These are phyloP conservation scores for Scheffersomyces coipomensis DNA, from an alignment of 805 yeast genomes.

Conservation along the genomic window DNA sequence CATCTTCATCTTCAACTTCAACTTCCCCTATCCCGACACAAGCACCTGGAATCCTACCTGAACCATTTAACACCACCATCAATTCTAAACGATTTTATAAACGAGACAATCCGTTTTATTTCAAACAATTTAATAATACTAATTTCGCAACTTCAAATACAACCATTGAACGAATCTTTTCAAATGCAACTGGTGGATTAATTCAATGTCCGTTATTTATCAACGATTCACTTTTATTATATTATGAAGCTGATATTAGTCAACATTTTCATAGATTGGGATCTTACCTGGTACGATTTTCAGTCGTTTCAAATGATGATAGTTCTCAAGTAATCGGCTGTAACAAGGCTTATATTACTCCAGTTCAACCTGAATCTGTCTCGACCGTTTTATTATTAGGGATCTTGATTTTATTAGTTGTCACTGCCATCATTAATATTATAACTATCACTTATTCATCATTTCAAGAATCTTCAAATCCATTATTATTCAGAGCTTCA, in stretches of 20 bases:
- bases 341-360: constrained; percentile 46
- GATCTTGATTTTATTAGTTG: constrained; percentile 36
- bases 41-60: not conserved
- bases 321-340: constrained; percentile 46
- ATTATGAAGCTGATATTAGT: constrained; percentile 38
- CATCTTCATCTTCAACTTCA: not conserved
- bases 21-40: too few relatives aligned
- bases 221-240: constrained; percentile 34
- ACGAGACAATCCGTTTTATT: not conserved
- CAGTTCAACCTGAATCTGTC: constrained; percentile 32
- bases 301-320: constrained; percentile 39
- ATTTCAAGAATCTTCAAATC: constrained; percentile 55
- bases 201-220: constrained; percentile 35
- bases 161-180: constrained; percentile 17
- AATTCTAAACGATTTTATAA: not conserved
- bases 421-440: constrained; percentile 39
- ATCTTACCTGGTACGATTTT: constrained; percentile 41
- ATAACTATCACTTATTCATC: constrained; percentile 49
- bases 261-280: constrained; percentile 43
- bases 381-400: constrained; percentile 35
- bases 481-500: constrained; percentile 52
- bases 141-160: constrained; percentile 13
- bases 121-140: not conserved
- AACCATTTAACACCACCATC: not conserved
- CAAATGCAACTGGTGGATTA: constrained; percentile 23